Percentiles rank a stretch among this genome's conserved stretches.
phyloP scores from a whole-genome alignment of 495 filamentous ascomycete genomes.

The Hyaloscypha variabilis region DNA sequence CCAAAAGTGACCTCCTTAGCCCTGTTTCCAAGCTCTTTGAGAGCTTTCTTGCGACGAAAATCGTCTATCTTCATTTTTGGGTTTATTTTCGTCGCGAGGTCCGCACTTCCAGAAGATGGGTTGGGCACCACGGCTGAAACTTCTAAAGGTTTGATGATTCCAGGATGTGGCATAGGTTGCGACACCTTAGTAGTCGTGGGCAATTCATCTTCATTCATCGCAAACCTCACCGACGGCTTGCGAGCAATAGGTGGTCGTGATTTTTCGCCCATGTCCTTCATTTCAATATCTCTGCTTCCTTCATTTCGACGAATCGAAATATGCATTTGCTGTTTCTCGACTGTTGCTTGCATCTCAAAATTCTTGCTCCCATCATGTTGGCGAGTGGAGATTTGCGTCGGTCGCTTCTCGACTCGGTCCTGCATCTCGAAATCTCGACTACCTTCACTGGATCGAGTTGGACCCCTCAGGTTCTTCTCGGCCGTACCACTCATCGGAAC shows the following conservation, averaged over 20 bases:
- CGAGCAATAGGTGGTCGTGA: neutral
- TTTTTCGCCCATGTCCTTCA: neutral
- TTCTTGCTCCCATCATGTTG: no score
- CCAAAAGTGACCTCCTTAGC: slow-evolving; percentile 28
- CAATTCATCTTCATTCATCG: neutral
- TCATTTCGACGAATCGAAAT: neutral
- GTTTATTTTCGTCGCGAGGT: neutral
- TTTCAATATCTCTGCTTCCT: neutral
- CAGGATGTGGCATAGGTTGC: no score
- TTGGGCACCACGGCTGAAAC: neutral
- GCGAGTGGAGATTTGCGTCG: no score
- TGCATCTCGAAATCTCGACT: neutral
- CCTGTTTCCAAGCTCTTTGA: neutral
- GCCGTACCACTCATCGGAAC: neutral
- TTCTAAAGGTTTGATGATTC: neutral
- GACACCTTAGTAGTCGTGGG: neutral
- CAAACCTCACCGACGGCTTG: neutral
- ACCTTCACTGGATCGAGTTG: no score
- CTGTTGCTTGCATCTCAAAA: no score
- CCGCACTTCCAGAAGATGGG: neutral
- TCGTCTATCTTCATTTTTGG: slow-evolving; percentile 20
- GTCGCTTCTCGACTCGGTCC: no score
- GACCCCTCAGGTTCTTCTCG: no score
- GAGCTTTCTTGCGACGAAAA: slow-evolving; percentile 14
- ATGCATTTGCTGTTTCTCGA: no score